Percentiles rank a stretch among this genome's conserved stretches.
Evolutionary conservation across 2,329 filamentous ascomycete species (phyloP).

Genomic region (Ophiostoma quercus): DNA sequence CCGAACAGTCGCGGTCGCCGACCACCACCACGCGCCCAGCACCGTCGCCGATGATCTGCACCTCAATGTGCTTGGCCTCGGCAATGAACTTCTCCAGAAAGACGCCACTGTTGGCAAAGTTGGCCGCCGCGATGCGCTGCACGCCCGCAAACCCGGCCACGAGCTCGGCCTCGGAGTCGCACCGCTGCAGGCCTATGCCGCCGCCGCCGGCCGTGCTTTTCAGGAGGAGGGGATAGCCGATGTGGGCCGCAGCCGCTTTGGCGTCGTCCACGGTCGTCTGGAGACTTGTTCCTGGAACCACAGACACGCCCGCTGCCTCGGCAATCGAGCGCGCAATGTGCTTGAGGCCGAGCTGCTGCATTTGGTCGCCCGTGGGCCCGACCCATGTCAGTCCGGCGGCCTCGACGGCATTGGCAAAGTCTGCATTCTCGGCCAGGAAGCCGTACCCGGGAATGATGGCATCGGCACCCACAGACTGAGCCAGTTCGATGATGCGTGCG

Average conservation of each 20-base stretch:
- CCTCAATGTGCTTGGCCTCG: constrained; percentile 59
- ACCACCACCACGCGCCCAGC: constrained; percentile 53
- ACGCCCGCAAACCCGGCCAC: constrained; percentile 35
- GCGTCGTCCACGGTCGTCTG: constrained; percentile 43
- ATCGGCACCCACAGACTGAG: not conserved
- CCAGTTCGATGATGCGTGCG: constrained; percentile 26
- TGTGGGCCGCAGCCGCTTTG: constrained; percentile 38
- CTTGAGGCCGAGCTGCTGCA: constrained; percentile 22
- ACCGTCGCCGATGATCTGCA: constrained; percentile 62
- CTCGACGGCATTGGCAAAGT: constrained; percentile 16
- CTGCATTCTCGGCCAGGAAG: constrained; percentile 21
- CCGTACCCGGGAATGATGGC: constrained; percentile 25
- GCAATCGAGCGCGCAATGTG: constrained; percentile 21
- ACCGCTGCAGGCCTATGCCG: constrained; percentile 49
- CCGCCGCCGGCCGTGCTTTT: constrained; percentile 61
- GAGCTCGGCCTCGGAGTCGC: constrained; percentile 46
- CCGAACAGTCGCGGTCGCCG: constrained; percentile 62
- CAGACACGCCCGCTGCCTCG: constrained; percentile 40
- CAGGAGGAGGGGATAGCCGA: constrained; percentile 45
- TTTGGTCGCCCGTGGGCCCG: constrained; percentile 12
- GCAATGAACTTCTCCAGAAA: constrained; percentile 61
- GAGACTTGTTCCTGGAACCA: constrained; percentile 36
- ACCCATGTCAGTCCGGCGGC: constrained; percentile 30
- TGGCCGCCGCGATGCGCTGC: constrained; percentile 48
- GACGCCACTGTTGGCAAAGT: constrained; percentile 58